Base-by-base conservation (phyloP, 1,284 basidiomycete genomes). In the Nidula niveotomentosa region DNA sequence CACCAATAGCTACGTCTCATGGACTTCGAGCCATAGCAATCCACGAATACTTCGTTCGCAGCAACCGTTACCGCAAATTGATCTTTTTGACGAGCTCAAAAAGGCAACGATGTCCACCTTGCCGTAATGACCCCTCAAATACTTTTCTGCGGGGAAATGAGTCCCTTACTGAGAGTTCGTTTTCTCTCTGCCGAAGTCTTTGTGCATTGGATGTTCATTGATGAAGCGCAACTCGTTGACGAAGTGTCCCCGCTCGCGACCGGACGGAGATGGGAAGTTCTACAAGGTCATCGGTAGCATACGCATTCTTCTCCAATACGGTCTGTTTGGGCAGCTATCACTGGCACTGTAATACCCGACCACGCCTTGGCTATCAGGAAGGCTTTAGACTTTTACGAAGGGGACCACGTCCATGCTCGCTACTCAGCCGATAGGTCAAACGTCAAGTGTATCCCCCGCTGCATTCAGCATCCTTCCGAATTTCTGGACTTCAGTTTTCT, bases 371-470 rank as follows among this genome's bases (percentile, higher is more conserved):
- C 6, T 10, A 36, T 36, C 9, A 9, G 35, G 17, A 37, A 41
- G 12, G 15, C 15, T 15, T 37, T 51, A 9, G 49, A 37, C 9
- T 51, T 51, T 23, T n/a, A 15, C 8, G 12, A 12, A 15, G 49
- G 49, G 8, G 5, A 10, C 13, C 41, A 15, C 41, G 49, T 51
- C 12, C 3, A 51, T 17, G 37, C 49, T 12, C 12, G 49, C 2
- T 51, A 51, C 36, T 17, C 23, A n/a, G 10, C 36, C 33, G 49
- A 51, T 43, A 34, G 49, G 9, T 37, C 60, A 6, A 57, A 64
- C 33, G n/a, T 64, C 45, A 64, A 62, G 48, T 61, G 54, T 33
- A 59, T 61, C 49, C 46, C 60, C 8, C 54, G 61, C 8, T 61
- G 61, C 52, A 53, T 58, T 46, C 46, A 56, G 37, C 53, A 65